Conservation (phyloP, 2,329 filamentous ascomycete genomes). For the Eutypella sp. region DNA sequence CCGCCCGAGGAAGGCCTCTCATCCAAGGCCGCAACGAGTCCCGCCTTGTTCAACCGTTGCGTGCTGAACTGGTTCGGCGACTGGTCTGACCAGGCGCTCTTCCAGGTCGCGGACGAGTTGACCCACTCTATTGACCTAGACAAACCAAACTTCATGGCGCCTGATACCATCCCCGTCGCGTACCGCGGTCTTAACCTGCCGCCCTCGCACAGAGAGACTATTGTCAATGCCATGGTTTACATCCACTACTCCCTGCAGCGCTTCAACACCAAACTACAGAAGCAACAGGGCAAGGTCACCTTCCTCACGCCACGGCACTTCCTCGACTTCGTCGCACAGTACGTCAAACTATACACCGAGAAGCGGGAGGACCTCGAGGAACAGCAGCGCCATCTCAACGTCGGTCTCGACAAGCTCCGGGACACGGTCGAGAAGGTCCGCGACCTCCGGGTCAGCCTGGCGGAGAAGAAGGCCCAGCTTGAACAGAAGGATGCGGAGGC, state of each 20-base stretch:
- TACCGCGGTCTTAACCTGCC: constrained; percentile 82
- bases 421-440: constrained; percentile 97
- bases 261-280: constrained; percentile 83
- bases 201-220: constrained; percentile 81
- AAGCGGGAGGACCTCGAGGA: constrained; percentile 98
- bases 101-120: constrained; percentile 93
- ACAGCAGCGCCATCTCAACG: constrained; percentile 96
- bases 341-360: constrained; percentile 94
- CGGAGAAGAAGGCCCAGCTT: constrained; percentile 89
- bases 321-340: constrained; percentile 96
- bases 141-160: constrained; percentile 75
- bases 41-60: constrained; percentile 97
- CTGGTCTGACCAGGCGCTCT: constrained; percentile 98
- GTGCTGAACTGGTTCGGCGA: constrained; percentile 99
- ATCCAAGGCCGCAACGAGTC: constrained; percentile 95
- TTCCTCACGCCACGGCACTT: constrained; percentile 96
- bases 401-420: constrained; percentile 92
- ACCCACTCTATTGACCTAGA: constrained; percentile 96
- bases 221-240: constrained; percentile 98
- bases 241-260: constrained; percentile 91
- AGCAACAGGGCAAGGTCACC: constrained; percentile 87
- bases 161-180: constrained; percentile 87
- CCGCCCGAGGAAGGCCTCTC: constrained; percentile 91
- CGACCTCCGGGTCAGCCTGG: constrained; percentile 83
- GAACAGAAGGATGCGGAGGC: constrained; percentile 93